Conservation (phyloP, 164 flowering plant species). For the Vitis cinerea region DNA sequence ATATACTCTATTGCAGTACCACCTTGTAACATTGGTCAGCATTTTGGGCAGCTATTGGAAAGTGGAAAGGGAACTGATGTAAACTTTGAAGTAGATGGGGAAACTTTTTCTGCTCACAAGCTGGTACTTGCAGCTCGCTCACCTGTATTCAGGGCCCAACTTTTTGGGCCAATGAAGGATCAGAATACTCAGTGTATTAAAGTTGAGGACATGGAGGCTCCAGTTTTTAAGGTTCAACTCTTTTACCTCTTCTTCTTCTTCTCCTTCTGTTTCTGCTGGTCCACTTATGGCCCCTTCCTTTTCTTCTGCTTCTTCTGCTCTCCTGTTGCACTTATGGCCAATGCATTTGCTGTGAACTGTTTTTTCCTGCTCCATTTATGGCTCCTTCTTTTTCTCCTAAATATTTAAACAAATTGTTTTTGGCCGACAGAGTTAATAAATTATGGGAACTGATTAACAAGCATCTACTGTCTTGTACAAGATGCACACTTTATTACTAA, state of each 20-base stretch:
- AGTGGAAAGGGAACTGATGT: conserved; percentile 76
- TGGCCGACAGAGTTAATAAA: too few relatives aligned
- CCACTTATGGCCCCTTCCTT: background rate
- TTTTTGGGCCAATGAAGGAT: conserved; percentile 81
- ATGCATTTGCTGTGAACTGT: too few relatives aligned
- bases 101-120: conserved; percentile 73
- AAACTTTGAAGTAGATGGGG: conserved; percentile 75
- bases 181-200: conserved; percentile 49
- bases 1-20: conserved; percentile 65
- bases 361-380: background rate
- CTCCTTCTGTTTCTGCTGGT: background rate
- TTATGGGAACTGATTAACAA: too few relatives aligned
- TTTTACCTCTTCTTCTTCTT: background rate
- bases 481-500: too few relatives aligned
- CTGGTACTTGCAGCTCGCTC: conserved; percentile 89
- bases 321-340: too few relatives aligned
- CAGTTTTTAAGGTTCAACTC: conserved; percentile 72
- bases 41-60: conserved; percentile 77
- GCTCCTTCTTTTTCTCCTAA: too few relatives aligned
- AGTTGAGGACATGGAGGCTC: conserved; percentile 82
- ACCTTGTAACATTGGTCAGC: conserved; percentile 62
- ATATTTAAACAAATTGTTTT: too few relatives aligned
- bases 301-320: background rate
- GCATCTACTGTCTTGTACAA: too few relatives aligned
- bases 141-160: conserved; percentile 90